phyloP scores from a whole-genome alignment of 805 yeast genomes.

The Kazachstania kunashirensis region DNA sequence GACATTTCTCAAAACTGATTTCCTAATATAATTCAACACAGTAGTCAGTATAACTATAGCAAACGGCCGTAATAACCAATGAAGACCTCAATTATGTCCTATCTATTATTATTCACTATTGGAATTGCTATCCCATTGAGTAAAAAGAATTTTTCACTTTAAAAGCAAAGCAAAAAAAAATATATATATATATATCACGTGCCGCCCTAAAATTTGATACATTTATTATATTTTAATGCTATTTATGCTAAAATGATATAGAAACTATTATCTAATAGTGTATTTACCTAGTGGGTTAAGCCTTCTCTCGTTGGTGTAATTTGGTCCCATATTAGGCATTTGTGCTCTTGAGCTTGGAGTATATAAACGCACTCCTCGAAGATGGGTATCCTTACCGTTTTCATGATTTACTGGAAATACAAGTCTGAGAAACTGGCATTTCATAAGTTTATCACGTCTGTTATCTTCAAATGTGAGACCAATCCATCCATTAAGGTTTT shows the following conservation, averaged over 20 bases:
- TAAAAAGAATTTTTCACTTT: too few species aligned
- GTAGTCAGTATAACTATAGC: too few species aligned
- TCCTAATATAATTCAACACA: too few species aligned
- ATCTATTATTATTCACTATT: too few species aligned
- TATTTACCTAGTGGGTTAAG: background rate
- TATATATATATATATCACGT: too few species aligned
- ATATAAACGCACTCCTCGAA: constrained; percentile 52
- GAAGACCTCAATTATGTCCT: too few species aligned
- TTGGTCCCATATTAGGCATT: background rate
- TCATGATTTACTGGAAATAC: constrained; percentile 56
- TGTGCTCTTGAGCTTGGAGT: constrained; percentile 3
- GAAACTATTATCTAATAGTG: background rate
- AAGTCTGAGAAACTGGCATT: constrained; percentile 24
- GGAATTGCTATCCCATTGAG: too few species aligned
- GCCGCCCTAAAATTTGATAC: too few species aligned
- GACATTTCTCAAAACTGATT: constrained; percentile 24
- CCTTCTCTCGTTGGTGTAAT: background rate
- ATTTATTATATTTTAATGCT: too few species aligned
- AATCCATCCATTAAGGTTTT: constrained; percentile 28
- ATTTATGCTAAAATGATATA: too few species aligned
- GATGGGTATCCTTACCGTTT: constrained; percentile 91
- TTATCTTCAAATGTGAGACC: constrained; percentile 21
- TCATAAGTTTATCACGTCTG: constrained; percentile 17
- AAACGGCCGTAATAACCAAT: too few species aligned
- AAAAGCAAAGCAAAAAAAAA: too few species aligned